Evolutionary conservation across 345 rosid genomes (phyloP).

Genomic region (Clarkia xantiana): DNA sequence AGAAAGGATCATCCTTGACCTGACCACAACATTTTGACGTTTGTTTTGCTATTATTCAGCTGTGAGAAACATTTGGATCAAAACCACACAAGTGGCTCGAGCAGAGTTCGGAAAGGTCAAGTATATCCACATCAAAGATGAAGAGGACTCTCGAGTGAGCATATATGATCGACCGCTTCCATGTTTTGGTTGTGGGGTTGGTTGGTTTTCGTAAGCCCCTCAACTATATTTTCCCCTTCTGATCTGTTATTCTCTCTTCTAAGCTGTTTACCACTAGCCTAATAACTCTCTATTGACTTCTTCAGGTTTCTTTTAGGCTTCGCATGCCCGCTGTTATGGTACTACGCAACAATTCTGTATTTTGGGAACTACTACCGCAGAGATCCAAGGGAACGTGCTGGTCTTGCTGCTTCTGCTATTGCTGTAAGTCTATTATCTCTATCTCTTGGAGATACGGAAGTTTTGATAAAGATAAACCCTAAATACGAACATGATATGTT

Average conservation of each 20-base stretch:
- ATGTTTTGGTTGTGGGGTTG: constrained; percentile 91
- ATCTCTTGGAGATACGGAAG: not conserved
- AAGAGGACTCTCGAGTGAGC: constrained; percentile 47
- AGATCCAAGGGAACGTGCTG: constrained; percentile 98
- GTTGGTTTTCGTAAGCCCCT: constrained; percentile 89
- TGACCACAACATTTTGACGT: not conserved
- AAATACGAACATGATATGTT: too few relatives aligned
- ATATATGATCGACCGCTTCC: constrained; percentile 80
- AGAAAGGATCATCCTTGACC: too few relatives aligned
- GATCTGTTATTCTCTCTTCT: constrained; percentile 7
- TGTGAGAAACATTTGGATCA: constrained; percentile 3
- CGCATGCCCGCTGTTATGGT: constrained; percentile 71
- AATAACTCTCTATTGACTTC: not conserved
- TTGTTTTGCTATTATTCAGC: not conserved
- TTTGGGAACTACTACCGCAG: constrained; percentile 78
- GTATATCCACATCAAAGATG: constrained; percentile 53
- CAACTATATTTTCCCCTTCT: too few relatives aligned
- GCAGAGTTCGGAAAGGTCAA: constrained; percentile 41
- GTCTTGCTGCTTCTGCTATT: constrained; percentile 93
- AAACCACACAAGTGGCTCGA: constrained; percentile 28
- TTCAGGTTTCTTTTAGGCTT: constrained; percentile 82
- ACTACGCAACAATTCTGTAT: constrained; percentile 68
- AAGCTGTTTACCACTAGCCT: constrained; percentile 1
- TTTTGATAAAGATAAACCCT: not conserved
- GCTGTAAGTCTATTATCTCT: constrained; percentile 34